Base-by-base conservation (phyloP, 352 stramenopile genomes). In the Plasmopara muralis region DNA sequence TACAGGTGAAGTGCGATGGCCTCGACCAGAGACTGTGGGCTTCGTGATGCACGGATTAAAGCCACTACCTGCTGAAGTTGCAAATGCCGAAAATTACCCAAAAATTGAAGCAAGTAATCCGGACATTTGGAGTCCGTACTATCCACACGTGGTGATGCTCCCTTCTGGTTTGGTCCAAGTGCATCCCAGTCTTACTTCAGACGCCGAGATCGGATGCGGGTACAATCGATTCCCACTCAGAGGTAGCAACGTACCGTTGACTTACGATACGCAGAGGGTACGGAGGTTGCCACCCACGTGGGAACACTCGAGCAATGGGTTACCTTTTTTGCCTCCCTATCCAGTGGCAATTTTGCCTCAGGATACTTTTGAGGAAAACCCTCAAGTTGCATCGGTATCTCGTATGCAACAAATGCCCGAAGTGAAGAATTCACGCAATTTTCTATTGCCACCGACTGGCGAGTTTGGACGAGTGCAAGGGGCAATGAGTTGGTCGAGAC, bases 1-100 rank as follows among this genome's bases (percentile, higher is more conserved):
- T 56, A 89, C 79, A 18, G 79, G 79, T 0, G 79, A 89, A 73
- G 74, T 87, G 53, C 70, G 72, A n/a, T 89, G 76, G 76, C 64
- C 69, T 35, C 72, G 62, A 42, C 73, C 70, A 4, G 64, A 70
- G 46, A 63, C 60, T 5, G 60, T 71, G 14, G 69, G 74, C 39
- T 83, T 81, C 28, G 67, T 79, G 53, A 79, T 74, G 68, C 62
- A 77, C 41, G 68, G 64, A 28, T 53, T 68, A 44, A 72, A 68
- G 20, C 63, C 66, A 28, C 40, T 83, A 20, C 66, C 73, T 30
- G 57, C 39, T 9, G 37, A 56, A 0, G 34, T 53, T 57, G 50
- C 48, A 4, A 15, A 54, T 20, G 12, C 35, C 9, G 45, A 18
- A 44, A 37, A 31, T 7, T 45, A 63, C 13, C 38, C 39, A 10